Conservation (phyloP, 768 basidiomycete species). For the Rhodosporidiobolus sp. region DNA sequence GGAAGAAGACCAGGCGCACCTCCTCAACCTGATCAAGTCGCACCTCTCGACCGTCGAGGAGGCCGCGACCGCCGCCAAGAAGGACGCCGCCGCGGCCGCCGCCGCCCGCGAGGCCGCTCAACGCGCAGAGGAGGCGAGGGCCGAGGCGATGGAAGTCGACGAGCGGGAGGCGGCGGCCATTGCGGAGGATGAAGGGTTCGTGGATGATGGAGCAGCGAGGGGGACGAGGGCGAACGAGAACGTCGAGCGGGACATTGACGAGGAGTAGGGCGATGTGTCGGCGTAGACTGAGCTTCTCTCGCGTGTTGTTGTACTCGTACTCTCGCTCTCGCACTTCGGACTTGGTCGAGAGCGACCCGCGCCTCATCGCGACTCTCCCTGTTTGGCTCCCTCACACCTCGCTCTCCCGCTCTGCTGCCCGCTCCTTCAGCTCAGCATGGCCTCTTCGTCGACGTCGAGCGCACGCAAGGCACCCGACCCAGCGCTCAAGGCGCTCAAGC, state of each 20-base stretch:
- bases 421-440: neutral
- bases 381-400: neutral
- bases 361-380: neutral
- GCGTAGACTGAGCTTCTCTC: rapidly evolving
- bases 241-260: constrained; percentile 28
- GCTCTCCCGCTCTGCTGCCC: neutral
- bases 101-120: no score
- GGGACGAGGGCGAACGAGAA: constrained; percentile 11
- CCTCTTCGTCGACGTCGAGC: neutral
- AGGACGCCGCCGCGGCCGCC: constrained; percentile 26
- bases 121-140: constrained; percentile 39
- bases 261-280: neutral
- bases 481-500: constrained; percentile 1
- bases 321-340: no score
- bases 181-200: constrained; percentile 10
- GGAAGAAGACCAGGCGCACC: constrained; percentile 57
- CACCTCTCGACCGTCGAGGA: constrained; percentile 21
- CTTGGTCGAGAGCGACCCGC: neutral
- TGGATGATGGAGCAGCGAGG: constrained; percentile 4
- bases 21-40: constrained; percentile 33
- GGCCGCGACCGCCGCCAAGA: constrained; percentile 28
- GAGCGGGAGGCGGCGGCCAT: constrained; percentile 24
- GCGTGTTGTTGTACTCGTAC: constrained; percentile 31
- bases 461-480: neutral
- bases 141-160: constrained; percentile 27